Percentiles rank a stretch among this genome's conserved stretches.
These are phyloP conservation scores for Talaromyces borbonicus DNA, from an alignment of 495 filamentous ascomycete genomes.

Conservation along the genomic window DNA sequence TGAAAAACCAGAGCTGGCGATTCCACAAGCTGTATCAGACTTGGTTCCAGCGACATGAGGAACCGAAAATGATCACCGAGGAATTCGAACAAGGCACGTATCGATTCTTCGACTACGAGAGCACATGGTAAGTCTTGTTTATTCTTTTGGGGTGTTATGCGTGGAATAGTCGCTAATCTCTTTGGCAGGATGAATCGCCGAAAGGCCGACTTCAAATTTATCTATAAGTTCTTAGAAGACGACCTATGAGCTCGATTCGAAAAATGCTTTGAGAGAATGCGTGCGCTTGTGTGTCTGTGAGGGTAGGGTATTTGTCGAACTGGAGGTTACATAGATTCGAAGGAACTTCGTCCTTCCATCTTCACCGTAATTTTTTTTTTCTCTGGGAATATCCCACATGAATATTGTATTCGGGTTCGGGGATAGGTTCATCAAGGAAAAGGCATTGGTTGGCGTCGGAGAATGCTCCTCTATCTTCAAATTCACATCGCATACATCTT, in stretches of 20 bases:
- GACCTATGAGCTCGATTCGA: conserved; percentile 50
- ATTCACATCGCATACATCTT: no score
- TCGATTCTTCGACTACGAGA: conserved; percentile 98
- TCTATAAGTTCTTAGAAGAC: conserved; percentile 94
- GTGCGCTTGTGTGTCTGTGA: not conserved
- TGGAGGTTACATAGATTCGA: not conserved
- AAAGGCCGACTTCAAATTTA: conserved; percentile 97
- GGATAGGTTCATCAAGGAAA: not conserved
- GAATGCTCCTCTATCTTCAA: not conserved
- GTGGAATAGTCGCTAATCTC: no score
- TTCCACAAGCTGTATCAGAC: conserved; percentile 99
- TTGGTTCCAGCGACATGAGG: conserved; percentile 97
- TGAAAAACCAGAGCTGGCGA: conserved; percentile 95
- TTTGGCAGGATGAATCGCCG: conserved; percentile 88
- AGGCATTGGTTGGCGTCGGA: conserved; percentile 5
- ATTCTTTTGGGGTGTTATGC: conserved; percentile 7
- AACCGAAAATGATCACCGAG: conserved; percentile 96
- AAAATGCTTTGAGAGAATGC: not conserved
- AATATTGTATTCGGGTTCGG: not conserved
- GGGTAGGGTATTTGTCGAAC: not conserved
- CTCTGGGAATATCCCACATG: not conserved
- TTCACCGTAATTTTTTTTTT: not conserved
- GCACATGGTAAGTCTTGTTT: conserved; percentile 71
- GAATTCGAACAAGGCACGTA: conserved; percentile 98
- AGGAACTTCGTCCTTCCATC: not conserved